Evolutionary conservation across 495 filamentous ascomycete genomes (phyloP).

Genomic region (Aspergillus sparsus): DNA sequence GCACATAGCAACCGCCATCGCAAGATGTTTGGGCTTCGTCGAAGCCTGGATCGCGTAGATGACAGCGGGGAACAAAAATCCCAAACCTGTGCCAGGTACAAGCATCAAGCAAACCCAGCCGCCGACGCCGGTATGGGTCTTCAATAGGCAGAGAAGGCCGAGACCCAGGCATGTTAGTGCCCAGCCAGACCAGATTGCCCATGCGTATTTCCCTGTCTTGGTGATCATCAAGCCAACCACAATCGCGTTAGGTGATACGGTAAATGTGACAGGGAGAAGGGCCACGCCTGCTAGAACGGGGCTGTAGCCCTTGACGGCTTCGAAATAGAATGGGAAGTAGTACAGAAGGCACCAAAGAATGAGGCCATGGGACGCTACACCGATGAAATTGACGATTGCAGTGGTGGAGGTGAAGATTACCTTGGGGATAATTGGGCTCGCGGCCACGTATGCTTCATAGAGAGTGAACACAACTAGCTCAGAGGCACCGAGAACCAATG

Average conservation of each 20-base stretch:
- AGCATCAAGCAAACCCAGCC: neutral
- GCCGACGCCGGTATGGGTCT: neutral
- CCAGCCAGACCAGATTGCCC: neutral
- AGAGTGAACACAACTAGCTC: conserved; percentile 29
- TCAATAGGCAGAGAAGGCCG: neutral
- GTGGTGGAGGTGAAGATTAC: conserved; percentile 50
- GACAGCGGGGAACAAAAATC: neutral
- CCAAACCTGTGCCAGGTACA: neutral
- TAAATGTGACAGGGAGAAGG: conserved; percentile 51
- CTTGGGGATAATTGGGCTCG: conserved; percentile 31
- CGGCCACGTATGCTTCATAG: neutral
- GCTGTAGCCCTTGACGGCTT: conserved; percentile 50
- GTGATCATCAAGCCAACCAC: conserved; percentile 45
- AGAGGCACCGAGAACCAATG: conserved; percentile 20
- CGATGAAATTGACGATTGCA: conserved; percentile 42
- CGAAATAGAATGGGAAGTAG: conserved; percentile 51
- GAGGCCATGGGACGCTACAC: conserved; percentile 51
- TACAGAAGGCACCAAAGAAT: conserved; percentile 49
- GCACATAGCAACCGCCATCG: neutral
- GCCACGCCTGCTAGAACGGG: conserved; percentile 48
- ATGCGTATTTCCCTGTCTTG: neutral
- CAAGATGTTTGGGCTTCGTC: neutral
- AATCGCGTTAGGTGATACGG: conserved; percentile 50
- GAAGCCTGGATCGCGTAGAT: neutral
- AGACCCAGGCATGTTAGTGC: neutral